phyloP scores from a whole-genome alignment of 306 rosid species.

The Dicorynia guianensis region DNA sequence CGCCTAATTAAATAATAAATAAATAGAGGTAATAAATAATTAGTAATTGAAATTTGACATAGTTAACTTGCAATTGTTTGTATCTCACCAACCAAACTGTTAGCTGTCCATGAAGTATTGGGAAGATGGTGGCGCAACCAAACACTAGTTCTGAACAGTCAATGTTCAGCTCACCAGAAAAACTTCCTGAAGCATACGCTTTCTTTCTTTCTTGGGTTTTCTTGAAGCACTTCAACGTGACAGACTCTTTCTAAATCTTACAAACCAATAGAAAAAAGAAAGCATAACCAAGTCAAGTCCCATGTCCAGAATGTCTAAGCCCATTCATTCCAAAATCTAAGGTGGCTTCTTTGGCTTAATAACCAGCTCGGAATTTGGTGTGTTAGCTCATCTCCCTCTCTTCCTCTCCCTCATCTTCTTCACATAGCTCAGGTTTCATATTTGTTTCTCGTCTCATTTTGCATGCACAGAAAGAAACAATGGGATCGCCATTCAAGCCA shows the following conservation, averaged over 20 bases:
- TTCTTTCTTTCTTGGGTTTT: slow-evolving; percentile 35
- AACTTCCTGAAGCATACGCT: slow-evolving; percentile 34
- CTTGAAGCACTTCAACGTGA: slow-evolving; percentile 45
- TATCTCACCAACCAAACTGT: slow-evolving; percentile 52
- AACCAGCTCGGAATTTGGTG: slow-evolving; percentile 64
- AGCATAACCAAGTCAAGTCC: slow-evolving; percentile 42
- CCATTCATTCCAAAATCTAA: slow-evolving; percentile 40
- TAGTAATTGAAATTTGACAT: slow-evolving; percentile 1
- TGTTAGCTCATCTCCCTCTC: slow-evolving; percentile 80
- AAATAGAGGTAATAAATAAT: background rate
- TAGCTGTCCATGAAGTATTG: slow-evolving; percentile 37
- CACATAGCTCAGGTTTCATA: slow-evolving; percentile 45
- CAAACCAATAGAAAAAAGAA: slow-evolving; percentile 44
- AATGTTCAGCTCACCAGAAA: slow-evolving; percentile 74
- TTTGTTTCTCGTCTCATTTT: slow-evolving; percentile 40
- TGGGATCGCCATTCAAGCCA: slow-evolving; percentile 57
- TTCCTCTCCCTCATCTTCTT: slow-evolving; percentile 35
- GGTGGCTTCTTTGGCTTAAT: slow-evolving; percentile 47
- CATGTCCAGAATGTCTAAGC: slow-evolving; percentile 30
- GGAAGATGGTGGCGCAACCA: slow-evolving; percentile 78
- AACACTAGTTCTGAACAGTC: slow-evolving; percentile 64
- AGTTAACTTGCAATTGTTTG: slow-evolving; percentile 33
- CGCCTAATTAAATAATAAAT: background rate
- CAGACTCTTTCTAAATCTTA: slow-evolving; percentile 32
- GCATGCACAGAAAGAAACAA: slow-evolving; percentile 46